Evolutionary conservation across 225 moss, liverwort and hornwort species (phyloP), one percentile per base, ranked within the genome.

Genomic region (Antitrichia curtipendula): DNA sequence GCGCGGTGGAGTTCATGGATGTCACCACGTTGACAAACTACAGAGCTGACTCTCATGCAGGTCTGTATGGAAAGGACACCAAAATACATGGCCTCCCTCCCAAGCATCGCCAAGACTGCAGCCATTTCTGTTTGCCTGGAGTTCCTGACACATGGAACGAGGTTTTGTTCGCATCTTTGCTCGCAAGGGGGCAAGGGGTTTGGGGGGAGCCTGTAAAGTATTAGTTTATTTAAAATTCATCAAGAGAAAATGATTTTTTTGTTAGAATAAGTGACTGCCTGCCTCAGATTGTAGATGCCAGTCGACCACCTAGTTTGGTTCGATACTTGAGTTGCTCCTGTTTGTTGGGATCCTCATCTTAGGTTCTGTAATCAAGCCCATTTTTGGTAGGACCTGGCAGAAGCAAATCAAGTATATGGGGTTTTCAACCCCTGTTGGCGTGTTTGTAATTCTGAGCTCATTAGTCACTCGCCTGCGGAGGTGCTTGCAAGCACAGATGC

Each of bases 101-200:
- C 17, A 91, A 75, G 59, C 85, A 86, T 21, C 86, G 77, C 34
- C 92, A 94, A 72, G 94, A 94, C 82, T 94, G 94, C 81, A 94
- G 94, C 84, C 94, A 94, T 25, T 94, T 88, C 82, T 94, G 94
- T 13, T 86, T 94, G 58, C 94, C 94, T 6, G 94, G 94, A 15
- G 92, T 94, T 40, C 94, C 94, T 2, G 94, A 94, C 52, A 88
- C 91, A 4, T 94, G 94, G 94, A 94, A 92, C 54, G 94, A 94
- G 89, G 89, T 94, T 11, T 16, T 94, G 76, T 89, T 24, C 32
- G 94, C 94, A 15, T 84, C 91, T 19, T 88, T 94, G 88, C 81
- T 91, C 24, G 90, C 82, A 13, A 86, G 83, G 36, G 92, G 93
- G 24, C 88, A 89, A 80, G 93, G 93, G 24, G 81, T 60, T 40